Evolutionary conservation across 2,329 filamentous ascomycete genomes (phyloP).

Genomic region (Diaporthe helianthi): DNA sequence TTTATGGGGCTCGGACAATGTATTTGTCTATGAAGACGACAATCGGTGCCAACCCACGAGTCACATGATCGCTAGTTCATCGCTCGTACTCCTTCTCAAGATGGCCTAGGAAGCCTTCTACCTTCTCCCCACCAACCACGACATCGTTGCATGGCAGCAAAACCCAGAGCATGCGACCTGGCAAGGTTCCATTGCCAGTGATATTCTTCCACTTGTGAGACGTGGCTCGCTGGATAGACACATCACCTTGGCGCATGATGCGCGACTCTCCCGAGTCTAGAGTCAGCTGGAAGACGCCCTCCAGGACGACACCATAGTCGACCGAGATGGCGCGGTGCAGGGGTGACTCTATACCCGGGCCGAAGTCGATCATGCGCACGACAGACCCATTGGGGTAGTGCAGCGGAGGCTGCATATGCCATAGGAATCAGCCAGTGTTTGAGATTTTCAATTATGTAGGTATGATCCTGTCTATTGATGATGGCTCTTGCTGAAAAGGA

Average conservation of each 20-base stretch:
- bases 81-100: too few species aligned
- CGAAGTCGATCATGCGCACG: constrained; percentile 54
- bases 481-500: too few species aligned
- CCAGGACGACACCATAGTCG: neutral
- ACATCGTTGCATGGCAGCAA: too few species aligned
- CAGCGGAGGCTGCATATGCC: neutral
- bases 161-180: constrained; percentile 35
- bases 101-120: too few species aligned
- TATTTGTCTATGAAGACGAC: too few species aligned
- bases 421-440: neutral
- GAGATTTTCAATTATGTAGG: too few species aligned
- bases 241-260: neutral
- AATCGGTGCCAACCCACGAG: too few species aligned
- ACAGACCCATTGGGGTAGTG: constrained; percentile 44
- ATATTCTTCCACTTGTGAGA: neutral
- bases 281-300: neutral
- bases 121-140: neutral
- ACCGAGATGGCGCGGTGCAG: constrained; percentile 29
- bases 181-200: neutral
- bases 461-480: neutral
- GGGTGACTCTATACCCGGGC: constrained; percentile 46
- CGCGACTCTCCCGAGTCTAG: neutral
- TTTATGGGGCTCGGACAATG: too few species aligned
- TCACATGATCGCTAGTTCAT: too few species aligned
- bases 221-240: neutral